Base-by-base conservation (phyloP, 1,284 basidiomycete genomes). In the Psilocybe mexicana region DNA sequence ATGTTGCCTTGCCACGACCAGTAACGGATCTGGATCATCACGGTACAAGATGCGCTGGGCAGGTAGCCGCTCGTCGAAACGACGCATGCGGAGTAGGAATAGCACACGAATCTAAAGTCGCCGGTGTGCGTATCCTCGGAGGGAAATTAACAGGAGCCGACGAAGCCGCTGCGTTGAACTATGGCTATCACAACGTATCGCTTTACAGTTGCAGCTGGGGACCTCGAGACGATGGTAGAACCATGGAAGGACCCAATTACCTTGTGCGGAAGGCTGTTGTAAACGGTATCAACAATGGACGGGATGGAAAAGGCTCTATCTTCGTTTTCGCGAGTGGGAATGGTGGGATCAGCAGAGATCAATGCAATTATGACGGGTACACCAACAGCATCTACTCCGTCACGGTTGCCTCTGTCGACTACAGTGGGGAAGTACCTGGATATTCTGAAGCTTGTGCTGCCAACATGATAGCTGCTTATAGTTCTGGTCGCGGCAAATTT, bases 341-440 rank as follows among this genome's bases (percentile, higher is more conserved):
- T 71, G 96, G 96, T 18, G 97, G 93, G 8, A 82, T 84, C 2
- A 81, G 82, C 48, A 93, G 91, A 36, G 96, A 99, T 70, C 96
- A 99, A 75, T 99, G 96, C 79, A 99, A 99, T 74, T 99, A 99
- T 71, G 97, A 99, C 66, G 97, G 96, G 7, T 99, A 99, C 74
- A 99, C 96, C 40, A 99, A 99, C 70, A 94, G 90, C 64, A 96
- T 98, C 63, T 98, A 94, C 76, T 93, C 91, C 4, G 88, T 99
- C 52, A 99, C 97, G 0, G 93, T 99, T 28, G 90, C 93, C 2
- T 92, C 97, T 0, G 81, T 98, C 58, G 96, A 99, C 70, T 85
- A 90, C 69, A 92, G 92, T 68, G 96, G 95, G 6, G 74, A 93
- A 43, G 96, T 97, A 70, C 97, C 96, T 5, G 93, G 90, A 68